Evolutionary conservation across 805 yeast species (phyloP).

Genomic region (Candida stauntonica): DNA sequence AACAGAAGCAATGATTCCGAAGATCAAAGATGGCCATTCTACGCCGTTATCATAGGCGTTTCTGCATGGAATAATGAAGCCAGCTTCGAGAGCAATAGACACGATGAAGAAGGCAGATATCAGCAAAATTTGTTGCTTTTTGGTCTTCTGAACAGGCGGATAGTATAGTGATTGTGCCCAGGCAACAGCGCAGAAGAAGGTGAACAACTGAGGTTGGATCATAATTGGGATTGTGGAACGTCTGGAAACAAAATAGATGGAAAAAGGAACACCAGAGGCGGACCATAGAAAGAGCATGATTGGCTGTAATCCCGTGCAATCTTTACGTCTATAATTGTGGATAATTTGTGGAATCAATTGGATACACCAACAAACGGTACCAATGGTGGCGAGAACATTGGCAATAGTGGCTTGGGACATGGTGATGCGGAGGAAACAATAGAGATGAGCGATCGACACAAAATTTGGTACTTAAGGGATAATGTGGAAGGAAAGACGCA

Average conservation of each 20-base stretch:
- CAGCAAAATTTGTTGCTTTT: constrained; percentile 32
- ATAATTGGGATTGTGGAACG: constrained; percentile 73
- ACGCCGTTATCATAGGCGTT: constrained; percentile 46
- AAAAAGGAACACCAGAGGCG: constrained; percentile 73
- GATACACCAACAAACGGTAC: constrained; percentile 89
- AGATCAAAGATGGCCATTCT: constrained; percentile 73
- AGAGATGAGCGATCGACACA: neutral
- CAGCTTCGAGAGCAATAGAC: constrained; percentile 61
- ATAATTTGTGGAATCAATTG: constrained; percentile 84
- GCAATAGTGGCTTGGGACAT: constrained; percentile 39
- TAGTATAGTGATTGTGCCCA: constrained; percentile 67
- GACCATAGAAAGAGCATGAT: constrained; percentile 81
- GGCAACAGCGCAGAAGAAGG: constrained; percentile 59
- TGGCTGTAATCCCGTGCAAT: constrained; percentile 83
- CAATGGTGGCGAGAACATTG: constrained; percentile 78
- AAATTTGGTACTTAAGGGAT: neutral
- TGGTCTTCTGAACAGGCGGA: constrained; percentile 55
- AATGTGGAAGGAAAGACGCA: neutral
- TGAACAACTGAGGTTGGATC: constrained; percentile 84
- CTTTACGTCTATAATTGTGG: constrained; percentile 66
- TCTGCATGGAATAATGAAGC: constrained; percentile 66
- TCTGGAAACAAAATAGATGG: constrained; percentile 72
- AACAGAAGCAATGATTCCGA: constrained; percentile 78
- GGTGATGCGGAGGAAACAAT: neutral
- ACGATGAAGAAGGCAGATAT: constrained; percentile 37